Base-by-base conservation (phyloP, 2,329 filamentous ascomycete species). In the Aspergillus ochraceus region DNA sequence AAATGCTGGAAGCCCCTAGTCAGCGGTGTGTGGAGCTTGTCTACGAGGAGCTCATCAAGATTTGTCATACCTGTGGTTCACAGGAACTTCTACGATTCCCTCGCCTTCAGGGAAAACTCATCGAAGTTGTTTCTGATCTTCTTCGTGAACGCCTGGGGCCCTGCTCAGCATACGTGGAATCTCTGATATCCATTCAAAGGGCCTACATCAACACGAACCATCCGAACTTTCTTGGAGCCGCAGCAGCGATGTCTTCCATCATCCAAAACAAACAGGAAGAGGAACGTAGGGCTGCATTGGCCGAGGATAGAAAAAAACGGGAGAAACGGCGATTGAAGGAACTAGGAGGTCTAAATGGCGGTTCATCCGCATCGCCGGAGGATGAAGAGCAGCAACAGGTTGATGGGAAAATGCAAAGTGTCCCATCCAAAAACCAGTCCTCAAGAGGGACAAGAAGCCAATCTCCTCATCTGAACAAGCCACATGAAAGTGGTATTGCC, bases 141-240 rank as follows among this genome's bases (percentile, higher is more conserved):
- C 83, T 99, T 54, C 88, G 95, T 57, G 95, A 99, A 79, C 87
- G 94, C 61, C 83, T 99, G 6, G 95, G 95, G 2, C 95, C 95
- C 11, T 88, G 90, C 58, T 96, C 94, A 2, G 84, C 80, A 55
- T 99, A 99, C 68, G 95, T 99, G 49, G 95, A 97, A 76, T 98
- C 94, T 46, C 83, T 99, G 63, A 99, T 99, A 66, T 90, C 95
- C 26, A 99, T 99, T 61, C 95, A 99, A 78, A 87, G 95, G 66
- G 95, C 95, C 20, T 99, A 99, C 78, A 98, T 99, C 80, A 99
- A 99, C 81, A 99, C 95, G 47, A 99, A 99, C 72, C 95, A 99
- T 74, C 95, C 95, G 52, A 99, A 99, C 77, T 99, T 99, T 81
- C 86, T 98, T 17, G 95, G 95, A 49, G 95, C 95, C 17, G 94